phyloP scores from a whole-genome alignment of 2,329 filamentous ascomycete genomes.

The Colletotrichum camelliae region DNA sequence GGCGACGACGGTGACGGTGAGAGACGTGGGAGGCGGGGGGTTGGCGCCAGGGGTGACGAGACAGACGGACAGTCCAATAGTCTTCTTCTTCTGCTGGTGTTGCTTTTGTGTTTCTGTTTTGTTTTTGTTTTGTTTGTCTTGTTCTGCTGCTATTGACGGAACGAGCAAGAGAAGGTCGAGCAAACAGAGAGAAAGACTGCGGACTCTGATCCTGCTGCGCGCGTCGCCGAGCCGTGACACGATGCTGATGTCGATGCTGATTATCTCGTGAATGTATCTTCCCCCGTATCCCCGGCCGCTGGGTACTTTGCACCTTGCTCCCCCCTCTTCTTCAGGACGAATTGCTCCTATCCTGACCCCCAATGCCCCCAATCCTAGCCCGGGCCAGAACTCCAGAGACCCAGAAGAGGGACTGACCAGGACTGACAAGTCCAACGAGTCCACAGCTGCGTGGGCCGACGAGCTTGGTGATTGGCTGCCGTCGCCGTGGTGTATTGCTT shows the following conservation, averaged over 20 bases:
- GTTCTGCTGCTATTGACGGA: neutral
- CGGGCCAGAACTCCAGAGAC: conserved; percentile 3
- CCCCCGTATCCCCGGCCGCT: neutral
- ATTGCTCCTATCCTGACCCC: conserved; percentile 13
- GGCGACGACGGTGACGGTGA: neutral
- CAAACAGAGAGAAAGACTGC: no score
- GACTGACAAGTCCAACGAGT: neutral
- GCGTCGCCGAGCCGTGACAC: neutral
- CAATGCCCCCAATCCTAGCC: neutral
- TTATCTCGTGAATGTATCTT: neutral
- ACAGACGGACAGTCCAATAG: neutral
- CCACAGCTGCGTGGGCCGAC: neutral
- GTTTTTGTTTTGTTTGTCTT: no score
- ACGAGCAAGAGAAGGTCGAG: neutral
- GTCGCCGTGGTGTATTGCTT: neutral
- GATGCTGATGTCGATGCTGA: neutral
- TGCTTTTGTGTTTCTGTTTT: neutral
- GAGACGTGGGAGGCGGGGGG: neutral
- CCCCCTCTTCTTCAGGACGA: neutral
- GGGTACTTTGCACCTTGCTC: neutral
- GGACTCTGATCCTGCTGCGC: neutral
- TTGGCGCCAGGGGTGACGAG: neutral
- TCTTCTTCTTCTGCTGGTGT: neutral
- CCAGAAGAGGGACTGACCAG: neutral
- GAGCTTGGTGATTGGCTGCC: neutral